Conservation (phyloP, 176 grass and related monocot species). For the Chloris gayana region DNA sequence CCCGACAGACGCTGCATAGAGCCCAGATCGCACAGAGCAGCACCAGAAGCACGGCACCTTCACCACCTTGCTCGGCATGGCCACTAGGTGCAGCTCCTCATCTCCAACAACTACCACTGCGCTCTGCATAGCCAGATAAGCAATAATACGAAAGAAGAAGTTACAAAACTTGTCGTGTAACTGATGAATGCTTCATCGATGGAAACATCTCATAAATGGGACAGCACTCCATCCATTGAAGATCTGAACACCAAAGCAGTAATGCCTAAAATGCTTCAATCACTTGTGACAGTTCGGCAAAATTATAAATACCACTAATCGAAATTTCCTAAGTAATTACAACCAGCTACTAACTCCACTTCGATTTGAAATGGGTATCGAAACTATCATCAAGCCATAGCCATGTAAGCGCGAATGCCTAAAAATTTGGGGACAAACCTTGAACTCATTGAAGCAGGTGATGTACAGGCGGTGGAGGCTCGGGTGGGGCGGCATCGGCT, state of each 20-base stretch:
- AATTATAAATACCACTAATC: neutral
- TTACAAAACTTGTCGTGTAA: neutral
- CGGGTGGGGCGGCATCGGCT: slow-evolving; percentile 47
- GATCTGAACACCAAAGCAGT: neutral
- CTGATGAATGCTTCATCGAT: neutral
- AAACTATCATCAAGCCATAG: neutral
- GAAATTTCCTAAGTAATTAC: neutral
- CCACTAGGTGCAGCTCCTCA: slow-evolving; percentile 93
- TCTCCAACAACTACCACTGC: slow-evolving; percentile 76
- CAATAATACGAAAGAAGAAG: neutral
- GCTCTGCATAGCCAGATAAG: slow-evolving; percentile 56
- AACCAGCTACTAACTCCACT: neutral
- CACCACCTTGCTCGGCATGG: slow-evolving; percentile 79
- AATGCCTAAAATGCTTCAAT: slow-evolving; percentile 11
- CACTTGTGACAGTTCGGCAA: neutral
- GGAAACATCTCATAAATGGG: neutral
- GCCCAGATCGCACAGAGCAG: slow-evolving; percentile 69
- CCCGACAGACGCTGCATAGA: slow-evolving; percentile 66
- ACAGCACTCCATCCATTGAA: neutral
- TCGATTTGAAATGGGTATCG: slow-evolving; percentile 28
- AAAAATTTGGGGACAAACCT: slow-evolving; percentile 43
- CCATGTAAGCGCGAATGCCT: neutral
- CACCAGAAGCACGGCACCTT: slow-evolving; percentile 95
- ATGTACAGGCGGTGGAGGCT: slow-evolving; percentile 66
- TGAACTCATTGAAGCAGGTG: slow-evolving; percentile 81